These are phyloP conservation scores for Penicillium paneum DNA, from an alignment of 2,329 filamentous ascomycete species.

Conservation along the genomic window DNA sequence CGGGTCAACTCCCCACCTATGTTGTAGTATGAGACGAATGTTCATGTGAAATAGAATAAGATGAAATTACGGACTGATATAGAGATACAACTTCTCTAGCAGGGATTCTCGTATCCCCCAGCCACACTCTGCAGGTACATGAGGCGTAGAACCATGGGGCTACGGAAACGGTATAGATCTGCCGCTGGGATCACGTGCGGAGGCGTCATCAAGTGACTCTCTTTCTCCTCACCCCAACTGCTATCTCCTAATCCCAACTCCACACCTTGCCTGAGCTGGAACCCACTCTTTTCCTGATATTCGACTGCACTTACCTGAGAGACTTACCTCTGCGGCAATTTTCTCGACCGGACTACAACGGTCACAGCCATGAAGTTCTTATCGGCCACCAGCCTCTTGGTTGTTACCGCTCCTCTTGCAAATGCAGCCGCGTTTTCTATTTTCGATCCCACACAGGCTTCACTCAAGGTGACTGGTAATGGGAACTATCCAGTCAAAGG, in stretches of 20 bases:
- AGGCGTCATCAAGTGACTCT: conserved; percentile 24
- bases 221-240: conserved; percentile 11
- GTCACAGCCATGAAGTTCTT: conserved; percentile 42
- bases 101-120: not conserved
- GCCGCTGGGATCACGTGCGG: conserved; percentile 13
- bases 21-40: not conserved
- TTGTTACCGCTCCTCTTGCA: conserved; percentile 47
- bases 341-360: not conserved
- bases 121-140: conserved; percentile 8
- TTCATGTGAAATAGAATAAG: not conserved
- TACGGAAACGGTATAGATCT: conserved; percentile 6
- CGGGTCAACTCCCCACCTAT: not conserved
- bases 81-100: too few relatives aligned
- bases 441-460: conserved; percentile 52
- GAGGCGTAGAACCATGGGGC: not conserved
- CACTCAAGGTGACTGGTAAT: conserved; percentile 44
- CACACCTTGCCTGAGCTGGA: not conserved
- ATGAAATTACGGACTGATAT: not conserved
- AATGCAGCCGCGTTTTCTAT: conserved; percentile 44
- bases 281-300: not conserved
- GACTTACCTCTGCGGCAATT: not conserved
- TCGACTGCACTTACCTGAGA: not conserved
- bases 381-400: conserved; percentile 39
- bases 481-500: conserved; percentile 69
- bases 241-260: not conserved